Conservation (phyloP, 2,329 filamentous ascomycete species). For the Fusarium marasasianum region DNA sequence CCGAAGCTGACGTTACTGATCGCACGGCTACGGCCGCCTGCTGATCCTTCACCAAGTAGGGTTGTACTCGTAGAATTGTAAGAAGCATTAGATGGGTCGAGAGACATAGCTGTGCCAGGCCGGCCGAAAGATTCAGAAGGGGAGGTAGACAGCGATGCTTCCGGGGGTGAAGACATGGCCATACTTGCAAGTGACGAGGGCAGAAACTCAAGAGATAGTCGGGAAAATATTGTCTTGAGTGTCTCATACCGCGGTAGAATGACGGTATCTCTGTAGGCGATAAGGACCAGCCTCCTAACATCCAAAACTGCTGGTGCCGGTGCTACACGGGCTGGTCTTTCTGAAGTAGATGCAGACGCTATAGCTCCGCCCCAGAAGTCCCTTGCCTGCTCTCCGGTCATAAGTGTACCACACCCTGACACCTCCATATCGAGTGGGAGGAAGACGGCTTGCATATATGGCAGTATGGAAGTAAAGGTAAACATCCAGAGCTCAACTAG, state of each 20-base stretch:
- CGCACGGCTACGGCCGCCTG: conserved; percentile 75
- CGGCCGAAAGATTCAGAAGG: conserved; percentile 63
- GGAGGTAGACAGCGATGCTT: conserved; percentile 61
- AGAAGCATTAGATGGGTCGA: conserved; percentile 79
- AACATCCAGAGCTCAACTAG: conserved; percentile 95
- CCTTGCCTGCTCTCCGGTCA: conserved; percentile 79
- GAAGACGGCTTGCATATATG: conserved; percentile 95
- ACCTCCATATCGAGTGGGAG: conserved; percentile 94
- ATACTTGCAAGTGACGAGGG: conserved; percentile 63
- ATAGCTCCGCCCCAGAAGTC: conserved; percentile 89
- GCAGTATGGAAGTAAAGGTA: conserved; percentile 88
- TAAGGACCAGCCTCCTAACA: conserved; percentile 86
- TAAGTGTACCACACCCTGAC: conserved; percentile 80
- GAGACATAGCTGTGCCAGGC: conserved; percentile 77
- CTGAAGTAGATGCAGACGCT: conserved; percentile 45
- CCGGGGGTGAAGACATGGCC: conserved; percentile 63
- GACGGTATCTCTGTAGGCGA: conserved; percentile 87
- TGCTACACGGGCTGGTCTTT: conserved; percentile 54
- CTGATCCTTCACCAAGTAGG: conserved; percentile 72
- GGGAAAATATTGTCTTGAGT: conserved; percentile 89
- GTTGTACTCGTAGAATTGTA: conserved; percentile 84
- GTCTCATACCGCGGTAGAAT: conserved; percentile 89
- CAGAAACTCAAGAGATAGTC: conserved; percentile 83
- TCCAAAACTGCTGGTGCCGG: conserved; percentile 72
- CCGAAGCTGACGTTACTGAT: conserved; percentile 84